A percentile compares a stretch with the other conserved stretches of the same genome.
These are phyloP conservation scores for Salix brachista DNA, from an alignment of 345 rosid genomes.

Conservation along the genomic window DNA sequence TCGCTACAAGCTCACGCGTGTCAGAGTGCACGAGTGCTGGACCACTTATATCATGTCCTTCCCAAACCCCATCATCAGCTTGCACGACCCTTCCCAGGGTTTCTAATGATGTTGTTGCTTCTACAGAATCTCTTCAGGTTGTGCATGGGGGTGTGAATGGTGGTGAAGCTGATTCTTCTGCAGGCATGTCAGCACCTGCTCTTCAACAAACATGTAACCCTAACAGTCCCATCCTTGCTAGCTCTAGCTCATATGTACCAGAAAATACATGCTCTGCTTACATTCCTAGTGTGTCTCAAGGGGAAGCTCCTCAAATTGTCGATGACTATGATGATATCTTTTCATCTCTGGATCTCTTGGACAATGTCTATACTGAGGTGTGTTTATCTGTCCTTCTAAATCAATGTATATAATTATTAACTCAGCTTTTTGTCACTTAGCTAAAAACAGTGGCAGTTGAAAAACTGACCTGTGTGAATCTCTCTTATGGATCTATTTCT, in stretches of 20 bases:
- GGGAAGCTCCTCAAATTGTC: conserved; percentile 14
- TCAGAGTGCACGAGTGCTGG: conserved; percentile 12
- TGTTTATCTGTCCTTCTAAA: neutral
- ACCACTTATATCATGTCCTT: conserved; percentile 26
- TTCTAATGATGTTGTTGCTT: conserved; percentile 10
- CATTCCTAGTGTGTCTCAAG: neutral
- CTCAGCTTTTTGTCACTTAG: neutral
- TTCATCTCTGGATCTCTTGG: conserved; percentile 32
- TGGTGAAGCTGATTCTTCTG: neutral
- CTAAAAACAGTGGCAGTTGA: neutral
- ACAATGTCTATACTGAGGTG: conserved; percentile 22
- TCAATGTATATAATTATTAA: neutral
- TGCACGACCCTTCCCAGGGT: neutral
- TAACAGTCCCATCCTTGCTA: neutral
- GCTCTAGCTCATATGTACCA: neutral
- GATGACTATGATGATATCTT: conserved; percentile 17
- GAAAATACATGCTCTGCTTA: neutral
- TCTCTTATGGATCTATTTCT: neutral
- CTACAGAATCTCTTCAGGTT: conserved; percentile 8
- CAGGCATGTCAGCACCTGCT: neutral
- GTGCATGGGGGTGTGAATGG: neutral
- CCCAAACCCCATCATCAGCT: conserved; percentile 18
- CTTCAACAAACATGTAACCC: neutral
- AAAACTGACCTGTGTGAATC: neutral
- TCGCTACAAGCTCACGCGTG: conserved; percentile 7